Conservation (phyloP, 192 early-diverging fungal genomes). For the Thoreauomyces humboldtii region DNA sequence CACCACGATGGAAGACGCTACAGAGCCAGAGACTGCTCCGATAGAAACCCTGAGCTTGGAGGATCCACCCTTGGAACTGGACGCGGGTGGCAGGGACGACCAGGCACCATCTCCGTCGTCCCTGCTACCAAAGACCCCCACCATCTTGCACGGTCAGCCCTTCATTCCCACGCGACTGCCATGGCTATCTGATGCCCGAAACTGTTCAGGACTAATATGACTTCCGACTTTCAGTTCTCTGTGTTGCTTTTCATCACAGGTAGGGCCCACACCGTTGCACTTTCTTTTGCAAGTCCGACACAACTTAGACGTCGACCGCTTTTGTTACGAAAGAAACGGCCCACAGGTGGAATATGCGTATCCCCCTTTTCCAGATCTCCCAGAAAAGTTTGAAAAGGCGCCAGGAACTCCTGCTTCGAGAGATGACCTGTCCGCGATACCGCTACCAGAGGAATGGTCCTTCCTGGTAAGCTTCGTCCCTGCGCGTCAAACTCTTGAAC, state of each 20-base stretch:
- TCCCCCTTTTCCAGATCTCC: constrained; percentile 46
- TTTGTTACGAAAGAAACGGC: constrained; percentile 36
- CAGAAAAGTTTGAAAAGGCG: constrained; percentile 12
- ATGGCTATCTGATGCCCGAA: too few species aligned
- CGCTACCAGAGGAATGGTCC: constrained; percentile 78
- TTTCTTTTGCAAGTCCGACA: neutral
- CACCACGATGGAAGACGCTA: too few species aligned
- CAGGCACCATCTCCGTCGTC: too few species aligned
- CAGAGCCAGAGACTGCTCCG: too few species aligned
- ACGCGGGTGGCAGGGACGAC: too few species aligned
- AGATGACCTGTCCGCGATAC: constrained; percentile 32
- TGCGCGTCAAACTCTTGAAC: neutral
- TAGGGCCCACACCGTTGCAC: constrained; percentile 9
- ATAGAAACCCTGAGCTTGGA: too few species aligned
- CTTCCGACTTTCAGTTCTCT: constrained; percentile 31
- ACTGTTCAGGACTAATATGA: neutral
- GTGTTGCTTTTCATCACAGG: constrained; percentile 54
- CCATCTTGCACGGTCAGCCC: constrained; percentile 14
- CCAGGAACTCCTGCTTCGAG: neutral
- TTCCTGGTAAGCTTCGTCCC: constrained; percentile 47
- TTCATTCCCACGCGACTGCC: neutral
- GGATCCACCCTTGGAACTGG: too few species aligned
- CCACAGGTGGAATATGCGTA: constrained; percentile 52
- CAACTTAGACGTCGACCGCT: too few species aligned
- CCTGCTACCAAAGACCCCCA: neutral